Evolutionary conservation across 768 basidiomycete species (phyloP).

Genomic region (Lanmaoa pseudosensibilis): DNA sequence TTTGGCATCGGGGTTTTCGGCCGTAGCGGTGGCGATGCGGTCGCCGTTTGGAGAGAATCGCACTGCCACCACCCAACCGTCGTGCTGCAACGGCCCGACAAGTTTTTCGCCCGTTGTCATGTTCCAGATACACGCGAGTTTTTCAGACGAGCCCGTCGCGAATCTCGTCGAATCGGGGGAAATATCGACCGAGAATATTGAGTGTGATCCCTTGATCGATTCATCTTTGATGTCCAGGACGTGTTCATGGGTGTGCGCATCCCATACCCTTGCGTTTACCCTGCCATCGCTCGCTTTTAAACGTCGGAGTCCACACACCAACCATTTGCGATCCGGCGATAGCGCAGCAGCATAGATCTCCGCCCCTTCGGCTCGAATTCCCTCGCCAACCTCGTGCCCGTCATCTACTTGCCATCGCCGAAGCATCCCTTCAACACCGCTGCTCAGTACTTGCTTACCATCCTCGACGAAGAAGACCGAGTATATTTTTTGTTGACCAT

Average conservation of each 20-base stretch:
- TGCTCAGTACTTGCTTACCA: too few relatives aligned
- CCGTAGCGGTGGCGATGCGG: constrained; percentile 1
- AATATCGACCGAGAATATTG: not conserved
- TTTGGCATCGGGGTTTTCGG: not conserved
- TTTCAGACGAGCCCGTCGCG: not conserved
- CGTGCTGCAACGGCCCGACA: not conserved
- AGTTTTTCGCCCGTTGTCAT: not conserved
- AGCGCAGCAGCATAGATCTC: too few relatives aligned
- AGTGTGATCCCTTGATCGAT: not conserved
- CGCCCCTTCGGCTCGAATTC: too few relatives aligned
- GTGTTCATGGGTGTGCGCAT: not conserved
- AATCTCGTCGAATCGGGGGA: not conserved
- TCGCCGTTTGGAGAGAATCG: constrained; percentile 4
- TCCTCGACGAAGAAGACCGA: too few relatives aligned
- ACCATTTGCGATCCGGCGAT: too few relatives aligned
- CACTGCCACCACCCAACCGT: not conserved
- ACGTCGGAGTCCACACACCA: not conserved
- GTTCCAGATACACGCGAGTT: not conserved
- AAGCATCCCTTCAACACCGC: too few relatives aligned
- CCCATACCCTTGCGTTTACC: too few relatives aligned
- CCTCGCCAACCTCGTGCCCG: too few relatives aligned
- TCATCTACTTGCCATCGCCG: too few relatives aligned
- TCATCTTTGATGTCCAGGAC: not conserved
- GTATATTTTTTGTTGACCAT: too few relatives aligned
- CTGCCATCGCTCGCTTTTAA: not conserved